Evolutionary conservation across 805 yeast genomes (phyloP), one percentile per base, ranked within the genome.

Genomic region (Groenewaldozyma salmanticensis): DNA sequence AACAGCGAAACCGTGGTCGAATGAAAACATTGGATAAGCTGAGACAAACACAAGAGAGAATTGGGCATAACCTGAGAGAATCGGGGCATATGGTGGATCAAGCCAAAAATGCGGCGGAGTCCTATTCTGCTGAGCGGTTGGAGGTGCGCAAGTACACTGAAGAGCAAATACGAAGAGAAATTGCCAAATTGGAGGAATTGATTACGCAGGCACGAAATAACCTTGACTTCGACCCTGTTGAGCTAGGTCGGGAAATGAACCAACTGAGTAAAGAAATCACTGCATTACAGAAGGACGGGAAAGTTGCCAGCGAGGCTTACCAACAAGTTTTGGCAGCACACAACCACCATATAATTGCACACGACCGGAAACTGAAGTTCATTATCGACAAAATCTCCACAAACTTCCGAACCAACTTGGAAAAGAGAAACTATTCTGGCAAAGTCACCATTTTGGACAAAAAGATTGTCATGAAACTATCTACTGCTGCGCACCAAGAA

Each of bases 361-460:
- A 38, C 21, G 36, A 29, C 9, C 27, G 24, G n/a, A n/a, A 33
- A 27, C 17, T 17, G 3, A 11, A 16, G 18, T 27, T 33, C 18
- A 19, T 43, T 4, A n/a, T 42, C 27, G 42, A 21, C 19, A 11
- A 15, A 3, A 41, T 42, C 13, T 48, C 40, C 20, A 45, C 31
- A 18, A 38, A 46, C 24, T 64, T 74, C 43, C 60, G 21, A 20
- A 60, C 38, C 54, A 63, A 37, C 57, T 71, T 35, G 55, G 68
- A 39, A 52, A 62, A 40, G 47, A 66, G 96, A 60, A 81, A 82
- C 3, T 87, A 82, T 57, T 68, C 71, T 5, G 97, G 96, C 9
- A 67, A 70, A 38, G 67, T 92, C 34, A 68, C 68, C 13, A 79
- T 90, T 55, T 73, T 71, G 44, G 65, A 46, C 5, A 27, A 39